Conservation (phyloP, 805 yeast species). For the Debaryomyces castellii region DNA sequence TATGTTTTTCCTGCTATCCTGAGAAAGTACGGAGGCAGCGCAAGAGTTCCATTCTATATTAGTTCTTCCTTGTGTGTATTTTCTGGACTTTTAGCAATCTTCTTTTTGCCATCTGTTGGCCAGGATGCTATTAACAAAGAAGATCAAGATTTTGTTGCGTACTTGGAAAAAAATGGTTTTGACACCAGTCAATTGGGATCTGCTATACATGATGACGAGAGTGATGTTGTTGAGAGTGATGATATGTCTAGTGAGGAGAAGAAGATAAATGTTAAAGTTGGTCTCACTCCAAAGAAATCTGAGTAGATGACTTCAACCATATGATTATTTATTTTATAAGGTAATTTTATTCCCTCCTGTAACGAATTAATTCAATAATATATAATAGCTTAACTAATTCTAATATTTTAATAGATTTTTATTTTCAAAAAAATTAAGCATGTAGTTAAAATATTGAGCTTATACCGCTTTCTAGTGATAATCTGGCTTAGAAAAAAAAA, state of each 20-base stretch:
- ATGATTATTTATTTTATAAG: neutral
- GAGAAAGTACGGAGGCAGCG: conserved; percentile 39
- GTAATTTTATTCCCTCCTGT: neutral
- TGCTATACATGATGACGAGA: conserved; percentile 5
- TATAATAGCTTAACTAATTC: no score
- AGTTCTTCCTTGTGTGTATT: conserved; percentile 75
- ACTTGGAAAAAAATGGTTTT: conserved; percentile 66
- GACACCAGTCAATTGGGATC: conserved; percentile 62
- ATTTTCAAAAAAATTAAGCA: no score
- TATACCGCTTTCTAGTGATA: no score
- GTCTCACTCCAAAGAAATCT: neutral
- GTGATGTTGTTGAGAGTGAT: conserved; percentile 1
- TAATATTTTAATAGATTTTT: no score
- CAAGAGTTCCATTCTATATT: conserved; percentile 77
- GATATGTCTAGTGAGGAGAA: neutral
- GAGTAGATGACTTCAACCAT: neutral
- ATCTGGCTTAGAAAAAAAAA: conserved; percentile 6
- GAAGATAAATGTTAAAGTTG: neutral
- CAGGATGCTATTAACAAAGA: conserved; percentile 81
- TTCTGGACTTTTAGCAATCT: conserved; percentile 66
- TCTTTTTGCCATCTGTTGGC: conserved; percentile 76
- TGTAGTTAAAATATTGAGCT: no score
- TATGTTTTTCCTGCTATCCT: conserved; percentile 84
- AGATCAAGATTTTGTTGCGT: conserved; percentile 68
- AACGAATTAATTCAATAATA: no score